Conservation (phyloP, 2,329 filamentous ascomycete species). For the Botrytis fabae region DNA sequence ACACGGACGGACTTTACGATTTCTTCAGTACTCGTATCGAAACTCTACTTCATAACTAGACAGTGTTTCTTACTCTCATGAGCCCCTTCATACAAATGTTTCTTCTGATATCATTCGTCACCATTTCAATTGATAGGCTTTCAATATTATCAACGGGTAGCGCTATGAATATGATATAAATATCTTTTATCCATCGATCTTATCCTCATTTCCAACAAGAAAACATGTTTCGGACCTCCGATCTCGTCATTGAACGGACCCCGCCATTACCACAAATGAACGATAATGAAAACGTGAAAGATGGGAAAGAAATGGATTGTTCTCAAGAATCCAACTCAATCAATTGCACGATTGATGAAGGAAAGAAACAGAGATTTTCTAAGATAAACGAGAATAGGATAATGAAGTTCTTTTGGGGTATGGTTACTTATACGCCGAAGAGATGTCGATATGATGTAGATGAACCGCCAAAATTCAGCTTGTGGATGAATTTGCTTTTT, state of each 20-base stretch:
- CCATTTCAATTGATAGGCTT: not conserved
- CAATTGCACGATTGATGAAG: constrained; percentile 22
- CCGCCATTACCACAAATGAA: not conserved
- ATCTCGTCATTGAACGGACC: not conserved
- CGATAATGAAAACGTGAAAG: not conserved
- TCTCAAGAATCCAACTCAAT: constrained; percentile 25
- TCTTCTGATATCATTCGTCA: not conserved
- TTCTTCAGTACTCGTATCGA: not conserved
- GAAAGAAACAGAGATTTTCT: constrained; percentile 25
- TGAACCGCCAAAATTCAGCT: constrained; percentile 66
- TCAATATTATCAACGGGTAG: not conserved
- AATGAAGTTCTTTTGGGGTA: constrained; percentile 27
- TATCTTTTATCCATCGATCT: not conserved
- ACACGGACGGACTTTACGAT: not conserved
- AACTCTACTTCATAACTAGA: not conserved
- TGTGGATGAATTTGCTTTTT: constrained; percentile 70
- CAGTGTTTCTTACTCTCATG: not conserved
- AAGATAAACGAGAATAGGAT: constrained; percentile 27
- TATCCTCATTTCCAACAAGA: not conserved
- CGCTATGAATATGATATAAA: not conserved
- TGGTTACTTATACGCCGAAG: constrained; percentile 60
- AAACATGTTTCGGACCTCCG: constrained; percentile 11
- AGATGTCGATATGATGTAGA: constrained; percentile 68
- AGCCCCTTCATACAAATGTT: too few species aligned
- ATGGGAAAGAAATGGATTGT: constrained; percentile 7